These are phyloP conservation scores for Ustilago hordei DNA, from an alignment of 1,284 basidiomycete species.

Conservation along the genomic window DNA sequence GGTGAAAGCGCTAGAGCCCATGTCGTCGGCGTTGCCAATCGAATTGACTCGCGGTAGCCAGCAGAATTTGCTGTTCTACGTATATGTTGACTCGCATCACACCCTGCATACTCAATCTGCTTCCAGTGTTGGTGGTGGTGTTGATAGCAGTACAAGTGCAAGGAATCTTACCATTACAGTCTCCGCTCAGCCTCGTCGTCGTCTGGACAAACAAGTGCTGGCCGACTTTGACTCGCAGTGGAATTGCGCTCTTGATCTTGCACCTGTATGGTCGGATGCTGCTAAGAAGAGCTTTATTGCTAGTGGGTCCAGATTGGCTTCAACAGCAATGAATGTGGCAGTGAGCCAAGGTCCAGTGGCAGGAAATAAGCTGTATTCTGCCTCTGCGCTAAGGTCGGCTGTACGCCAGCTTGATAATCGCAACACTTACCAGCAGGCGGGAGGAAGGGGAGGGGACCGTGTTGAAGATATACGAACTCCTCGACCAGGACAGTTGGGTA, in stretches of 20 bases:
- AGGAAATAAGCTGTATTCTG: slow-evolving; percentile 35
- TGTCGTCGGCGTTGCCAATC: slow-evolving; percentile 22
- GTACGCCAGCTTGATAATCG: background rate
- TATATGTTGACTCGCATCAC: slow-evolving; percentile 17
- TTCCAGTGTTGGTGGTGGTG: background rate
- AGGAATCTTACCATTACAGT: slow-evolving; percentile 47
- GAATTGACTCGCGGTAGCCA: slow-evolving; percentile 36
- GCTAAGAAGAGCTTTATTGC: slow-evolving; percentile 18
- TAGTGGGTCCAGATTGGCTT: background rate
- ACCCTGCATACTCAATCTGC: background rate
- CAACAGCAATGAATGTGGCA: background rate
- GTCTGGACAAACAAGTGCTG: slow-evolving; percentile 12
- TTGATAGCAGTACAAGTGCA: slow-evolving; percentile 5
- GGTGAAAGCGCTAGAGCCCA: slow-evolving; percentile 19
- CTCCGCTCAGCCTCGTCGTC: slow-evolving; percentile 20
- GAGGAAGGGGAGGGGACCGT: background rate
- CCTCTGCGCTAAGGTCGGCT: slow-evolving; percentile 21
- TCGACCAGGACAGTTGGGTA: slow-evolving; percentile 27
- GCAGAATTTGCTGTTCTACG: slow-evolving; percentile 48
- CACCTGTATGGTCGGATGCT: slow-evolving; percentile 29
- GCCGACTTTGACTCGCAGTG: slow-evolving; percentile 48
- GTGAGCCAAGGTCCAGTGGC: slow-evolving; percentile 17
- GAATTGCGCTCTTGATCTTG: slow-evolving; percentile 45
- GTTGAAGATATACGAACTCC: slow-evolving; percentile 25
- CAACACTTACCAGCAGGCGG: background rate